Evolutionary conservation across 305 asterid species (phyloP).

Genomic region (Plantago lanceolata): DNA sequence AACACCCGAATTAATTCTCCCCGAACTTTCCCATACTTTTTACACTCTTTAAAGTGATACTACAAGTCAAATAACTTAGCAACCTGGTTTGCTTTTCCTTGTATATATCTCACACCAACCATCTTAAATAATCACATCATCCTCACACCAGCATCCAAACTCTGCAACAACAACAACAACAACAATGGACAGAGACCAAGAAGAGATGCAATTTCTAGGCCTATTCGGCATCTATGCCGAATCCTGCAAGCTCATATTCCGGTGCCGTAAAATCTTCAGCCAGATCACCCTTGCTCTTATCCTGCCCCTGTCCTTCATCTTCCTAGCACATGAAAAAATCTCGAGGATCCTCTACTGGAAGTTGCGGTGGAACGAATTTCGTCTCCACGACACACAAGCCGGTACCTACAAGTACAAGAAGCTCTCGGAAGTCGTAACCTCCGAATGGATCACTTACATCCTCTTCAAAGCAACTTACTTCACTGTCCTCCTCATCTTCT

Average conservation of each 20-base stretch:
- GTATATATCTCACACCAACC: no score
- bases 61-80: no score
- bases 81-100: no score
- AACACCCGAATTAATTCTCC: no score
- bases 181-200: constrained; percentile 52
- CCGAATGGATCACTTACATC: constrained; percentile 29
- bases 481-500: constrained; percentile 37
- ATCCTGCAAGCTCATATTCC: constrained; percentile 39
- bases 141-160: background rate
- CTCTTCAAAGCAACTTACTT: constrained; percentile 34
- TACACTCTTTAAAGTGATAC: no score
- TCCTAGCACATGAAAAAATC: constrained; percentile 39
- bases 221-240: constrained; percentile 43
- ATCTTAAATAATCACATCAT: no score
- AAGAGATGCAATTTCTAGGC: constrained; percentile 48
- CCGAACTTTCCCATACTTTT: no score
- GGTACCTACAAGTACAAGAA: constrained; percentile 24
- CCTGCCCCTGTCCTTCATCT: constrained; percentile 50
- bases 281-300: constrained; percentile 45
- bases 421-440: constrained; percentile 35
- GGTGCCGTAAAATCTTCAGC: constrained; percentile 42
- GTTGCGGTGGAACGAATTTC: constrained; percentile 24
- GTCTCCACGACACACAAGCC: constrained; percentile 19
- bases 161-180: background rate
- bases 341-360: constrained; percentile 28